Percentiles rank a stretch among this genome's conserved stretches.
These are phyloP conservation scores for Taphrina pruni DNA, from an alignment of 1,139 yeast genomes.

Conservation along the genomic window DNA sequence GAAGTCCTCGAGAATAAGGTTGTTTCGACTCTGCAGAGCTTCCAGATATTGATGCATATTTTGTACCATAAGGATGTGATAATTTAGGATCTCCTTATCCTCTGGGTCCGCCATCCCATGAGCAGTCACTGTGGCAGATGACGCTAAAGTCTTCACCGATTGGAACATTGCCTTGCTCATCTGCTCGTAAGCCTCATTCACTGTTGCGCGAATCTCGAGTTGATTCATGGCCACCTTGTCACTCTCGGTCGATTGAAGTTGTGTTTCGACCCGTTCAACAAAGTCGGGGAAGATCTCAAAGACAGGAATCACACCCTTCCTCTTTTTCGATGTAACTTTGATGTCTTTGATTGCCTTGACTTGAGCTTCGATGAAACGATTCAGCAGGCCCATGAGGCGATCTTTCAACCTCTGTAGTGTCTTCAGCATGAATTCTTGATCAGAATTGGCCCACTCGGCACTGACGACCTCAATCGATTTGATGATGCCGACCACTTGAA, in stretches of 20 bases:
- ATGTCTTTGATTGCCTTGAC: slow-evolving; percentile 62
- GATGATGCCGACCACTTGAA: slow-evolving; percentile 57
- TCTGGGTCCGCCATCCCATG: slow-evolving; percentile 55
- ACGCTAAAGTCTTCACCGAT: slow-evolving; percentile 50
- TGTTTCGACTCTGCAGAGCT: slow-evolving; percentile 54
- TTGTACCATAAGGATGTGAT: slow-evolving; percentile 66
- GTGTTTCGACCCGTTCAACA: slow-evolving; percentile 54
- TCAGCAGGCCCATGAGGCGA: slow-evolving; percentile 64
- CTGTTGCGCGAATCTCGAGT: slow-evolving; percentile 52
- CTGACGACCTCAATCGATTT: slow-evolving; percentile 55
- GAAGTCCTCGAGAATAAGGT: slow-evolving; percentile 49
- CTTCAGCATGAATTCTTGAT: slow-evolving; percentile 70
- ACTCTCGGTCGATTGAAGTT: slow-evolving; percentile 48
- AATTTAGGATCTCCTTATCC: slow-evolving; percentile 62
- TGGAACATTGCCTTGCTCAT: slow-evolving; percentile 51
- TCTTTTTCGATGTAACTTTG: slow-evolving; percentile 55
- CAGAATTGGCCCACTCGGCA: slow-evolving; percentile 56
- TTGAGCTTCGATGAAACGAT: slow-evolving; percentile 63
- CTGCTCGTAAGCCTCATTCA: slow-evolving; percentile 57
- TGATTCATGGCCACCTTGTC: slow-evolving; percentile 45
- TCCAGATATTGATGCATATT: slow-evolving; percentile 67
- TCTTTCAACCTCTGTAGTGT: slow-evolving; percentile 62
- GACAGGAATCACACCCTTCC: slow-evolving; percentile 56
- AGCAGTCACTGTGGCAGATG: slow-evolving; percentile 46
- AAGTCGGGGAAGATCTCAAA: slow-evolving; percentile 59